Evolutionary conservation across 1,284 basidiomycete genomes (phyloP), one percentile per base, ranked within the genome.

Genomic region (Fomitopsis palustris): DNA sequence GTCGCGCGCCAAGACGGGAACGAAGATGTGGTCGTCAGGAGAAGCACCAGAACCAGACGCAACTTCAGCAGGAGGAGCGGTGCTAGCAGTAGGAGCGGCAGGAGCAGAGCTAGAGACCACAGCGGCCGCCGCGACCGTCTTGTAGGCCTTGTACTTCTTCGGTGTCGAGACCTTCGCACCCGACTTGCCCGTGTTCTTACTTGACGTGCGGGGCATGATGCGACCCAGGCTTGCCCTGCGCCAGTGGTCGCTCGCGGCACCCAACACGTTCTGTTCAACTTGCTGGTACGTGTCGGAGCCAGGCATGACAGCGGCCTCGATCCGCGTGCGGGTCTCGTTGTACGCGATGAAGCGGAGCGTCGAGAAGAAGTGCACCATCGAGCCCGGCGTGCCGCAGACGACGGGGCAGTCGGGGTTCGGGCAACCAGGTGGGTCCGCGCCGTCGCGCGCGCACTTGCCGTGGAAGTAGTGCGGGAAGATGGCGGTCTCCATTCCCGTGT

Each of bases 341-440:
- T 76, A 85, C 7, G 77, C 82, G 67, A 86, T 81, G 58, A 66
- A 73, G 41, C 74, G 68, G 29, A 90, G 74, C 27, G 66, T 77
- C 10, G 75, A 57, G 70, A 80, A 90, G 74, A 84, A 87, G 72
- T 90, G 86, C 7, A 86, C 81, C 64, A 91, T 73, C 7, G 88
- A 90, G 16, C 88, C 88, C n/a, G 89, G 87, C 6, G 88, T 91
- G 66, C 89, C 88, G 65, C 88, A 90, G 45, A 89, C 81, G 59
- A 88, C 80, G 35, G 86, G 82, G 69, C 89, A 91, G 68, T 90
- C 83, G 31, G 88, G 88, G 65, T 90, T 88, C 2, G 89, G 88
- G 65, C 90, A 92, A 29, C 89, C 90, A 4, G 73, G 56, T 14
- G 88, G 88, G 27, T 85, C 79, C 56, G 78, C 72, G 53, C 81